Percentiles rank a stretch among this genome's conserved stretches.
Evolutionary conservation across 495 filamentous ascomycete genomes (phyloP).

Genomic region (Emericellopsis terricola): DNA sequence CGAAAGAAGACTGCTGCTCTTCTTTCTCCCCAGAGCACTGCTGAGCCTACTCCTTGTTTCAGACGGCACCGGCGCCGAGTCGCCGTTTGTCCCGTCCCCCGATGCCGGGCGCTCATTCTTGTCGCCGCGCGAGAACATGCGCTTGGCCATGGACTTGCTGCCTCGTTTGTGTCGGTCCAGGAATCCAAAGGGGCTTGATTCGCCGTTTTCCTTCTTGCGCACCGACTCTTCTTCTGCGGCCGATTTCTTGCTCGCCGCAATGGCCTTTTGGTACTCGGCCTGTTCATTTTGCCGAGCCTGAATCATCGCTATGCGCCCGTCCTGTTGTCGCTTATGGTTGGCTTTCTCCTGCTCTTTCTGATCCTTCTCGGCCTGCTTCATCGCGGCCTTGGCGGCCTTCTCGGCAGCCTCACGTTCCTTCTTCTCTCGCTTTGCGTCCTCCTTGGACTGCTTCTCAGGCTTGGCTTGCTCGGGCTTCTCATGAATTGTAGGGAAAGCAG

Average conservation of each 20-base stretch:
- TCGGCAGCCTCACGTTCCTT: constrained; percentile 36
- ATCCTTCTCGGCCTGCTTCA: constrained; percentile 48
- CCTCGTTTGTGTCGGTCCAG: constrained; percentile 18
- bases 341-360: constrained; percentile 47
- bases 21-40: constrained; percentile 40
- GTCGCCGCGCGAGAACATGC: constrained; percentile 27
- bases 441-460: constrained; percentile 27
- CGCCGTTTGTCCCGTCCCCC: constrained; percentile 8
- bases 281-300: constrained; percentile 18
- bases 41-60: constrained; percentile 35
- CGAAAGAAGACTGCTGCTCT: constrained; percentile 30
- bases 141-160: constrained; percentile 23
- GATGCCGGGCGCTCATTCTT: constrained; percentile 14
- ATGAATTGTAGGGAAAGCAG: constrained; percentile 10
- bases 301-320: constrained; percentile 12
- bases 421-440: constrained; percentile 33
- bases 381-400: constrained; percentile 45
- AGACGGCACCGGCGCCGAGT: too few relatives aligned
- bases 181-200: constrained; percentile 11
- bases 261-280: constrained; percentile 18
- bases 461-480: constrained; percentile 13
- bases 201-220: constrained; percentile 13
- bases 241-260: constrained; percentile 24
- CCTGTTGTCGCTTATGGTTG: constrained; percentile 28
- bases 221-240: constrained; percentile 21